A percentile compares a stretch with the other conserved stretches of the same genome.
Conservation (phyloP, 2,329 filamentous ascomycete species). For the Trichoderma koningiopsis region DNA sequence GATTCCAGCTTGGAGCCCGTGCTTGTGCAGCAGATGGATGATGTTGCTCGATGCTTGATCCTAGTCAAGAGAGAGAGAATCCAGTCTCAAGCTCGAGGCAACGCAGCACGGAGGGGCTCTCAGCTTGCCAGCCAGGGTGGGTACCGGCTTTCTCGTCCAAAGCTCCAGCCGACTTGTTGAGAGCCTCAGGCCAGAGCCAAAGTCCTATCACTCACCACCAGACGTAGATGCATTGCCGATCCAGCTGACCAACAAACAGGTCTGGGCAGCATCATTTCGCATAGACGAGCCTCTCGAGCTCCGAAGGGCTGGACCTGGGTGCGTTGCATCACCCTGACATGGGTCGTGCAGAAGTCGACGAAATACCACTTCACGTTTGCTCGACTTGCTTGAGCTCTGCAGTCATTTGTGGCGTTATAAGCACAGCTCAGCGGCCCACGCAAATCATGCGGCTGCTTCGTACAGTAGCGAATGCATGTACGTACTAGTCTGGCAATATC, state of each 20-base stretch:
- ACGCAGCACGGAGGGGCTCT: no score
- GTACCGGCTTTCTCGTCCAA: not conserved
- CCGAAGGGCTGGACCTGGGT: constrained; percentile 17
- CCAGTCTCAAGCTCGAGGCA: not conserved
- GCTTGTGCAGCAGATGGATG: no score
- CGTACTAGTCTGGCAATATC: not conserved
- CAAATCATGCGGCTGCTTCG: constrained; percentile 2
- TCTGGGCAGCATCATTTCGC: not conserved
- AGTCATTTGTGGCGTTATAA: not conserved
- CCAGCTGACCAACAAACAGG: not conserved
- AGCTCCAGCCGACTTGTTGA: not conserved
- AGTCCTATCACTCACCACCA: not conserved
- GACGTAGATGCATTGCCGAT: not conserved
- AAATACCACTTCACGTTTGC: not conserved
- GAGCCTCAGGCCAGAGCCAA: not conserved
- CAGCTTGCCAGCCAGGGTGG: not conserved
- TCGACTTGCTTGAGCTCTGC: not conserved
- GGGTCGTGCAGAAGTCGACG: not conserved
- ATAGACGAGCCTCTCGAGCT: not conserved
- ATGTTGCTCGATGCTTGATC: not conserved
- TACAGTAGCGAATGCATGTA: not conserved
- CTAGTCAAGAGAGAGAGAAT: not conserved
- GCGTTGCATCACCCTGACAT: constrained; percentile 17
- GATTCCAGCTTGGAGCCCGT: not conserved
- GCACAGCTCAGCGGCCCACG: not conserved